These are phyloP conservation scores for Babesia gibsoni DNA, from an alignment of 169 alveolate genomes.

Conservation along the genomic window DNA sequence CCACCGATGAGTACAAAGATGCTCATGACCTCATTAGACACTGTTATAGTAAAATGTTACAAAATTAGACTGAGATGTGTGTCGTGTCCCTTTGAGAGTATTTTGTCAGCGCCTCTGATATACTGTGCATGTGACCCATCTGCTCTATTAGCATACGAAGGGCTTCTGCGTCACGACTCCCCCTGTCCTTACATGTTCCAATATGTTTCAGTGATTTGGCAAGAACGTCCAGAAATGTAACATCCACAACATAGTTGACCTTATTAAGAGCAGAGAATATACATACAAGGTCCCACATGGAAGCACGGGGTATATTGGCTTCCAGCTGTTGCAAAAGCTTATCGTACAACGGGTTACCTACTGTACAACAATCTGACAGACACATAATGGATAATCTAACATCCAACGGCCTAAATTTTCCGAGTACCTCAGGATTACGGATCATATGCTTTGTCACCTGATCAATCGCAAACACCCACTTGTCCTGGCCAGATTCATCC, in stretches of 20 bases:
- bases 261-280: background rate
- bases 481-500: background rate
- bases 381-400: conserved; percentile 2
- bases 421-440: background rate
- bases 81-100: too few species aligned
- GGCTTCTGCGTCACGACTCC: background rate
- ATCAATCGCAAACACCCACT: background rate
- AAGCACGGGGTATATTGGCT: background rate
- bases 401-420: conserved; percentile 27
- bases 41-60: conserved; percentile 1
- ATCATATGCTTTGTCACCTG: background rate
- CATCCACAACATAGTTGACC: background rate
- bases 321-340: conserved; percentile 3
- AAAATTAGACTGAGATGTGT: background rate
- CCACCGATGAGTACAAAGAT: conserved; percentile 2
- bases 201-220: background rate
- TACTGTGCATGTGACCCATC: background rate
- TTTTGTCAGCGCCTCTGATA: background rate
- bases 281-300: conserved; percentile 27
- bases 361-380: conserved; percentile 2
- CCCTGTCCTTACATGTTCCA: conserved; percentile 25
- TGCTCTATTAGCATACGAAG: background rate
- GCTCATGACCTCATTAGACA: conserved; percentile 1
- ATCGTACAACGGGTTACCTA: background rate
- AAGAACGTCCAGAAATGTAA: conserved; percentile 8